Base-by-base conservation (phyloP, 2,329 filamentous ascomycete species). In the Chalaropsis thielavioides region DNA sequence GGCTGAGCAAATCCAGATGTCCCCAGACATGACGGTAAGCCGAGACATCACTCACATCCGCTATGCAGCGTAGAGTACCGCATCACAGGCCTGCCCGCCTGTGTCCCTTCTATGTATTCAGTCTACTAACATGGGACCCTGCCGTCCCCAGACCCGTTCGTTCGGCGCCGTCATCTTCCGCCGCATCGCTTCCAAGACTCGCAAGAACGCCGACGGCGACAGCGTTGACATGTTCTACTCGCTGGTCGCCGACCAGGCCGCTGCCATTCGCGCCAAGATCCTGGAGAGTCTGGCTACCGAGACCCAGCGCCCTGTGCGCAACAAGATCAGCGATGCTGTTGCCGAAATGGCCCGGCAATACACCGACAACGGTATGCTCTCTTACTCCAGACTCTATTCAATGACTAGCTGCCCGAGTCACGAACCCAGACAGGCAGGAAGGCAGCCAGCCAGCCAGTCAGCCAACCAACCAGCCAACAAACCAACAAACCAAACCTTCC, bases 301-400 rank as follows among this genome's bases (percentile, higher is more conserved):
- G 77, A 78, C 83, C 24, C 83, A 88, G 68, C 82, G 85, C 68
- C 79, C 83, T 46, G 89, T 96, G 59, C 83, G 94, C 71, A 94
- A 96, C 78, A 99, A 99, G 76, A 89, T 97, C 73, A 94, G 92
- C 71, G 94, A 99, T 76, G 91, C 92, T n/a, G 89, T 97, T 68
- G 94, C 94, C 27, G 94, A 99, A 76, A 81, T 99, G 67, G 94
- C 92, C 56, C 85, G 94, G 72, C 91, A 99, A 77, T 96, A 96
- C 76, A 88, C 89, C 56, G 94, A 97, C 71, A 90, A 88, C 72
- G 87, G 90, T 95, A 81, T 74, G 86, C 78, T 63, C 54, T 35
- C 7, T 13, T 38, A 56, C 40, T 41, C 17, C 2, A 38, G 35
- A 8, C 35, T 8, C 35, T 38, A 38, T 38, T 38, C 35, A 4